Evolutionary conservation across 2,329 filamentous ascomycete genomes (phyloP).

Genomic region (Aspergillus pseudoglaucus): DNA sequence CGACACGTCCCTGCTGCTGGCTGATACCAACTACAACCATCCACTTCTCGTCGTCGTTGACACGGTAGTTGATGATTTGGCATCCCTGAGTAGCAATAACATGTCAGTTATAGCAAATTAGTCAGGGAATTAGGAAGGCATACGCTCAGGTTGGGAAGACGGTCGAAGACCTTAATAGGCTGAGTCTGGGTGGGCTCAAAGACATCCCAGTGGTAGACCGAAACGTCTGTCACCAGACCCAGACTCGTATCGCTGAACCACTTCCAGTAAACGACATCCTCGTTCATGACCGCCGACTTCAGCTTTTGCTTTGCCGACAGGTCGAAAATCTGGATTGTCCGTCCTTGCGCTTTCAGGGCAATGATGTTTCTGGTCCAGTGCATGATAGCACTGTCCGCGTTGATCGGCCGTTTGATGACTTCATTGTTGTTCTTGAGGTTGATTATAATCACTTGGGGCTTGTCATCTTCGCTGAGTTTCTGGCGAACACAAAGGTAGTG

Average conservation of each 20-base stretch:
- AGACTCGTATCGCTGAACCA: constrained; percentile 90
- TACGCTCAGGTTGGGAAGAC: constrained; percentile 82
- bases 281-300: constrained; percentile 92
- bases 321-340: constrained; percentile 97
- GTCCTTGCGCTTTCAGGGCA: constrained; percentile 86
- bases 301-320: constrained; percentile 88
- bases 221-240: constrained; percentile 82
- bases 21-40: constrained; percentile 97
- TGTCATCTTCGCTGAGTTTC: constrained; percentile 75
- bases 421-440: constrained; percentile 97
- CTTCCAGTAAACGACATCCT: constrained; percentile 98
- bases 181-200: constrained; percentile 73
- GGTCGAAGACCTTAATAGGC: constrained; percentile 88
- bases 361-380: constrained; percentile 96
- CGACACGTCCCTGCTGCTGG: constrained; percentile 84
- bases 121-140: constrained; percentile 28
- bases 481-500: constrained; percentile 93
- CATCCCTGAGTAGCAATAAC: constrained; percentile 56
- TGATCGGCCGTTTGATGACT: constrained; percentile 89
- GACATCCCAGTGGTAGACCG: constrained; percentile 97
- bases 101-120: constrained; percentile 1
- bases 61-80: constrained; percentile 99
- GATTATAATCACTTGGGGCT: constrained; percentile 92
- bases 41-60: constrained; percentile 94
- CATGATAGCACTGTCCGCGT: constrained; percentile 99